Evolutionary conservation across 805 yeast genomes (phyloP), one percentile per base, ranked within the genome.

Genomic region (Pichia deserticola): DNA sequence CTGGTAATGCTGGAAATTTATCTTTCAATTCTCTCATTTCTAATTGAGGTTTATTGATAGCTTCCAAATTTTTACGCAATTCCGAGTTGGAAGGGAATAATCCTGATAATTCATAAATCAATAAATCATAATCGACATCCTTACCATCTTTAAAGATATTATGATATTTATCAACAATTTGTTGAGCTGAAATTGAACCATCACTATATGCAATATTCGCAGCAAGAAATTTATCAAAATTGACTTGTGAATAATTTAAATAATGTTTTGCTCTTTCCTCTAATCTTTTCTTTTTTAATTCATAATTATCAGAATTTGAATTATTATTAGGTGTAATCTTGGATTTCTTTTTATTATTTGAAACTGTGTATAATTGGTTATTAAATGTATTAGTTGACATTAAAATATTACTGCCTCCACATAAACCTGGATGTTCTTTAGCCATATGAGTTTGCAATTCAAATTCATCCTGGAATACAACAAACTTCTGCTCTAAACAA

Each of bases 401-500:
- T 15, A 44, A 41, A 29, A 44, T 37, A 33, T 83, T 56, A 5
- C 77, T 77, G 3, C 86, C 81, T 39, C 86, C 81, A 42, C 36
- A 40, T 5, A 56, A 28, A 27, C 39, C 40, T 10, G 57, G 42
- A 65, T 93, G 99, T 57, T 85, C 92, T 55, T 81, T 78, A 43
- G 89, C 67, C 81, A 89, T 83, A 66, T 93, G 99, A 1, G 95
- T 90, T 48, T 86, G 84, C 48, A 93, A 72, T 57, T 89, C 97
- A 49, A 89, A 66, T 47, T 86, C 93, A 54, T 89, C 92, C 27
- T 83, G 77, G 63, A 93, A 93, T 1, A 92, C 99, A 27, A 93
- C 93, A 68, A 93, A 92, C 63, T 87, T 86, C 65, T 86, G 82
- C 49, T 90, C 98, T 44, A 90, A 66, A 68, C 99, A 93, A 11